These are phyloP conservation scores for Pythium angustatum DNA, from an alignment of 352 stramenopile species.

Conservation along the genomic window DNA sequence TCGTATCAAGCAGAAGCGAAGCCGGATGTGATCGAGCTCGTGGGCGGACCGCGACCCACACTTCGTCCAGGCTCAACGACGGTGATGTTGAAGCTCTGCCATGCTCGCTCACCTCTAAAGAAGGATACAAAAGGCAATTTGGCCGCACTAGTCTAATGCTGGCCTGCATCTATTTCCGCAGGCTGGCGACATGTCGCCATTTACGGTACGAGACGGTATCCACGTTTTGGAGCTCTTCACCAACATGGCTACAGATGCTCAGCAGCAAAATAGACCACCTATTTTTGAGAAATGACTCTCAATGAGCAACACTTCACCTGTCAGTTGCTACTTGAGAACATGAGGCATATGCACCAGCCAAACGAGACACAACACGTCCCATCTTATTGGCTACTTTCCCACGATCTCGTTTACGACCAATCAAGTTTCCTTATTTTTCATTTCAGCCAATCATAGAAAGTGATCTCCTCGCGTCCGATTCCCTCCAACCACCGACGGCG, in stretches of 20 bases:
- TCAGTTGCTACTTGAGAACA: constrained; percentile 17
- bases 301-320: background rate
- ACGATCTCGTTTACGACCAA: constrained; percentile 13
- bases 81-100: constrained; percentile 4
- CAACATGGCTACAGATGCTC: constrained; percentile 26
- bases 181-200: background rate
- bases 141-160: too few species aligned
- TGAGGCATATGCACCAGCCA: constrained; percentile 30
- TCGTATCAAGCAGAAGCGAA: too few species aligned
- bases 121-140: too few species aligned
- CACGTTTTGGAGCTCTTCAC: too few species aligned
- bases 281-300: constrained; percentile 4
- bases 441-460: background rate
- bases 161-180: constrained; percentile 2
- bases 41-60: too few species aligned
- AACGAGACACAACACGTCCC: constrained; percentile 4
- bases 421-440: background rate
- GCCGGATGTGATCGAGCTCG: too few species aligned
- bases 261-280: constrained; percentile 2
- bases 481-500: constrained; percentile 23
- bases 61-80: too few species aligned
- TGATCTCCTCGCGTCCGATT: constrained; percentile 15
- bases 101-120: too few species aligned
- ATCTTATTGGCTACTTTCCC: constrained; percentile 8
- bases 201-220: too few species aligned